Percentiles rank a stretch among this genome's conserved stretches.
phyloP scores from a whole-genome alignment of 208 protist species.

The Acanthamoeba rhysodes region DNA sequence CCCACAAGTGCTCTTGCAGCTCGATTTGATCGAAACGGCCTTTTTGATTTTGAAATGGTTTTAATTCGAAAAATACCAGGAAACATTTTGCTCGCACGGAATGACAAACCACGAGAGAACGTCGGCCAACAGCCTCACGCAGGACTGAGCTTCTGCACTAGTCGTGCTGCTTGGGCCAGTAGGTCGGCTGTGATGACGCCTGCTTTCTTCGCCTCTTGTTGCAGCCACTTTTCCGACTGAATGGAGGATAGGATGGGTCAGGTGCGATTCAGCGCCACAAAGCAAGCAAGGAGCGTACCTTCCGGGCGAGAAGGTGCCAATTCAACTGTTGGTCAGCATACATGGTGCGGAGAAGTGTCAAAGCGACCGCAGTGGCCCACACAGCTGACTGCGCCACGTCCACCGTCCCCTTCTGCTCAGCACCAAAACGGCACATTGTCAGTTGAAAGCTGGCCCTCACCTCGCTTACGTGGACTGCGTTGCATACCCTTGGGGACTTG shows the following conservation, averaged over 20 bases:
- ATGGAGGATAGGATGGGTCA: not conserved
- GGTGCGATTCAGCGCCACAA: not conserved
- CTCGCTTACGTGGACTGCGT: not conserved
- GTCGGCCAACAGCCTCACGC: too few relatives aligned
- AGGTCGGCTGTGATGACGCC: not conserved
- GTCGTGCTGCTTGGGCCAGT: not conserved
- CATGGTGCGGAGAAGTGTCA: not conserved
- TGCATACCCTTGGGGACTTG: slow-evolving; percentile 9
- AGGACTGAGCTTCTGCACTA: not conserved
- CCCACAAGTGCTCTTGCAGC: too few relatives aligned
- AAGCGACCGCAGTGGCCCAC: slow-evolving; percentile 35
- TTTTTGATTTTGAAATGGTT: too few relatives aligned
- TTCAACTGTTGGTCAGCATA: not conserved
- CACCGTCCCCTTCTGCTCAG: not conserved
- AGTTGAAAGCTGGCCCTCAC: not conserved
- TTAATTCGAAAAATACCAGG: not conserved
- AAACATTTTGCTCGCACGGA: not conserved
- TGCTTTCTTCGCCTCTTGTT: not conserved
- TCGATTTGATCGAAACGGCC: too few relatives aligned
- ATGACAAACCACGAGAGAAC: too few relatives aligned
- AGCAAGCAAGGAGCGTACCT: not conserved
- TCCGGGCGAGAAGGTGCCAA: slow-evolving; percentile 22
- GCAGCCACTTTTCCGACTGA: slow-evolving; percentile 6
- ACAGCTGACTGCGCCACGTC: not conserved
- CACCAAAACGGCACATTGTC: not conserved